Conservation (phyloP, 176 grass and related monocot genomes). For the Juncus effusus region DNA sequence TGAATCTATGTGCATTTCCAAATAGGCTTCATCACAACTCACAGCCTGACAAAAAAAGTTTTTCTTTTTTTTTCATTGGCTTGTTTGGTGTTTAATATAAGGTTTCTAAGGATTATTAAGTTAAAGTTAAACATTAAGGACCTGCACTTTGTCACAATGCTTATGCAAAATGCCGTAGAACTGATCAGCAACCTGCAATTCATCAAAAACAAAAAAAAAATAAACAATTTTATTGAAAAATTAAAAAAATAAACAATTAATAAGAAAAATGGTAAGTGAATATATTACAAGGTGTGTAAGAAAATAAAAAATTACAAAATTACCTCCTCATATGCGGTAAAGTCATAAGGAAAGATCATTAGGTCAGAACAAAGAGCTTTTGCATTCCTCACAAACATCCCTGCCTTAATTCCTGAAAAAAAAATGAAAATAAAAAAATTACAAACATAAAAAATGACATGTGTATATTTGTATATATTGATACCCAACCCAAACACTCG, state of each 20-base stretch:
- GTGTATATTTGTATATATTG: too few relatives aligned
- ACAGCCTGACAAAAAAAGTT: constrained; percentile 53
- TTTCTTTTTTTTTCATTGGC: neutral
- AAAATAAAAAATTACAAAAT: constrained; percentile 13
- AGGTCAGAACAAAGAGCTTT: constrained; percentile 74
- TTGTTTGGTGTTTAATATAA: too few relatives aligned
- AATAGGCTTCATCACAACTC: constrained; percentile 97
- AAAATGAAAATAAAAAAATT: constrained; percentile 4
- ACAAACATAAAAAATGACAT: too few relatives aligned
- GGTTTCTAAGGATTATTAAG: too few relatives aligned
- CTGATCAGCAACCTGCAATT: constrained; percentile 80
- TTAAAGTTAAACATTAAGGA: neutral
- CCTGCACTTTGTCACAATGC: constrained; percentile 83
- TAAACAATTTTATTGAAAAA: constrained; percentile 23
- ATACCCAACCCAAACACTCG: too few relatives aligned
- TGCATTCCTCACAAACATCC: constrained; percentile 93
- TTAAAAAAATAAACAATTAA: constrained; percentile 13
- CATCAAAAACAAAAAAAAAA: constrained; percentile 20
- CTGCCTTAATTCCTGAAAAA: constrained; percentile 74
- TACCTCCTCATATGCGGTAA: constrained; percentile 89
- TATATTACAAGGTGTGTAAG: neutral
- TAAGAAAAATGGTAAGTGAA: neutral
- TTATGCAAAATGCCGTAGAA: constrained; percentile 95
- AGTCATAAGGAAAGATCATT: constrained; percentile 77
- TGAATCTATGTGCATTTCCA: constrained; percentile 64